Conservation (phyloP, 2,329 filamentous ascomycete genomes). For the Claviceps spartinae region DNA sequence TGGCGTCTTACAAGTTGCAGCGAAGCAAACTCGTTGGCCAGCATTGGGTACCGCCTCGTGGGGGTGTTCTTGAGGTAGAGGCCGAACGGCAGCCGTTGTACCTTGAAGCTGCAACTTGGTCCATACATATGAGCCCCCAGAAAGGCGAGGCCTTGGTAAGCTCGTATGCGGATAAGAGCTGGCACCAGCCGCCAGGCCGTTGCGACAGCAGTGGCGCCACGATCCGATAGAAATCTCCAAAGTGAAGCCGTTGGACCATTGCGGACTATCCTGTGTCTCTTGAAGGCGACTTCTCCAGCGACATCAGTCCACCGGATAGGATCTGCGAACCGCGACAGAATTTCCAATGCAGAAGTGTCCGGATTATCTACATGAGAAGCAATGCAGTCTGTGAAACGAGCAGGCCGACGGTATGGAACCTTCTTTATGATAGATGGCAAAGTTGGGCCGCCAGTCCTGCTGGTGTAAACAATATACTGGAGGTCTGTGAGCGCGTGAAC, state of each 20-base stretch:
- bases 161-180: neutral
- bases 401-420: neutral
- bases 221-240: neutral
- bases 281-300: neutral
- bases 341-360: neutral
- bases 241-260: neutral
- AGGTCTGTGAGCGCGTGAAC: neutral
- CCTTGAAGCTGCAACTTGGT: slow-evolving; percentile 5
- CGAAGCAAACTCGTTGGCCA: slow-evolving; percentile 4
- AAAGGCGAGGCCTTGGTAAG: neutral
- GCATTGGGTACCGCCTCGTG: neutral
- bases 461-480: neutral
- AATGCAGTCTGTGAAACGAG: neutral
- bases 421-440: neutral
- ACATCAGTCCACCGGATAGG: neutral
- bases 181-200: neutral
- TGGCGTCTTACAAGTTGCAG: slow-evolving; percentile 2
- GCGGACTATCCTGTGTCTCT: neutral
- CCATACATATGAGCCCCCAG: slow-evolving; percentile 5
- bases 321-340: neutral
- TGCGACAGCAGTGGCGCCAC: neutral
- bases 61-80: slow-evolving; percentile 7
- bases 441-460: neutral
- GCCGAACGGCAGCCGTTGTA: slow-evolving; percentile 11
- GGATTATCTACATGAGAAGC: neutral